Percentiles rank a stretch among this genome's conserved stretches.
phyloP scores from a whole-genome alignment of 768 basidiomycete species.

The Auricularia sp. region DNA sequence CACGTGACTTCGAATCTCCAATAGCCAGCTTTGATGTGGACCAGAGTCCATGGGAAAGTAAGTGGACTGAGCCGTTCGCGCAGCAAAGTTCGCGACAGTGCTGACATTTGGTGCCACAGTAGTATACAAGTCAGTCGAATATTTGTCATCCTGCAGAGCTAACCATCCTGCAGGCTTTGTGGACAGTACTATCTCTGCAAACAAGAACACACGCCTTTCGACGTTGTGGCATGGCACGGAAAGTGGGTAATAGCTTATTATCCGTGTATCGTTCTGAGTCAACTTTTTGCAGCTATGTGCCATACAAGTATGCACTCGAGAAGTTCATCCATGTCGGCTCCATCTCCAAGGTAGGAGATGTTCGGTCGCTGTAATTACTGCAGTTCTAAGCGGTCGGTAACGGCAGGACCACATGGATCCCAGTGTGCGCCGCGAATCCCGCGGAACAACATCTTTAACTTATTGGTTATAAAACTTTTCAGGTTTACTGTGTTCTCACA shows the following conservation, averaged over 20 bases:
- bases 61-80: slow-evolving; percentile 12
- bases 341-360: slow-evolving; percentile 30
- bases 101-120: slow-evolving; percentile 19
- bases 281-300: slow-evolving; percentile 38
- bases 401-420: background rate
- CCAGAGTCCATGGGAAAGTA: slow-evolving; percentile 51
- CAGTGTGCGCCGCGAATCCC: no score
- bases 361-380: no score
- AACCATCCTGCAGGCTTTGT: slow-evolving; percentile 31
- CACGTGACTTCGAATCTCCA: slow-evolving; percentile 54
- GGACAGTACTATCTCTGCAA: slow-evolving; percentile 44
- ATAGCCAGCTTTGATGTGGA: slow-evolving; percentile 57
- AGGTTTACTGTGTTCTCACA: slow-evolving; percentile 56
- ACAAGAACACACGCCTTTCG: slow-evolving; percentile 60
- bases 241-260: slow-evolving; percentile 33
- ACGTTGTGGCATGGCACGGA: slow-evolving; percentile 64
- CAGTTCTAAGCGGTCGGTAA: background rate
- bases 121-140: slow-evolving; percentile 34
- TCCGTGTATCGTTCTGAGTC: background rate
- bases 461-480: slow-evolving; percentile 46
- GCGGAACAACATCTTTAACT: no score
- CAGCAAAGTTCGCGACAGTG: no score
- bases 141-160: background rate
- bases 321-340: slow-evolving; percentile 56
- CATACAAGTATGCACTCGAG: slow-evolving; percentile 57